These are phyloP conservation scores for Pseudocercospora ulei DNA, from an alignment of 2,329 filamentous ascomycete species.

Conservation along the genomic window DNA sequence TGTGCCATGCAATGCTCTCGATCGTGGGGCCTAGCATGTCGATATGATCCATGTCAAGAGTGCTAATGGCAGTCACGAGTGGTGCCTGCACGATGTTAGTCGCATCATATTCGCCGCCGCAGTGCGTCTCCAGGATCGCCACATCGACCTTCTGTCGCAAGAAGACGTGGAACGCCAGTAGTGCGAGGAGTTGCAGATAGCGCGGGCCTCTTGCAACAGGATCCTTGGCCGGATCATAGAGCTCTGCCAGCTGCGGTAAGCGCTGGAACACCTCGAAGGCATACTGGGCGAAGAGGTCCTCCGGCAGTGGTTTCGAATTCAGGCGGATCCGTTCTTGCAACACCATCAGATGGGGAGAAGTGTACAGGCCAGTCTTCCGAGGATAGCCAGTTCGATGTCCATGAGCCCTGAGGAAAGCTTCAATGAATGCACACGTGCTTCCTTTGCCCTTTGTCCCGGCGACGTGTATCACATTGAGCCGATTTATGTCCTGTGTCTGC, in stretches of 20 bases:
- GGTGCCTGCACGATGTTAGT: constrained; percentile 72
- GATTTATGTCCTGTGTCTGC: constrained; percentile 21
- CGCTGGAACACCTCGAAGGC: constrained; percentile 54
- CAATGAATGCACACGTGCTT: constrained; percentile 71
- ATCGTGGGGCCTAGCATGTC: constrained; percentile 66
- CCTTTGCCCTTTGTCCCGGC: constrained; percentile 93
- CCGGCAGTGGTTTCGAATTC: constrained; percentile 57
- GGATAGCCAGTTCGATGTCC: constrained; percentile 41
- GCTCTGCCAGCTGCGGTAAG: background rate
- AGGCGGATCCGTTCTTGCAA: constrained; percentile 76
- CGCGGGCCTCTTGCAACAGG: constrained; percentile 38
- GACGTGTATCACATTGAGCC: constrained; percentile 56
- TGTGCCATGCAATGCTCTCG: constrained; percentile 81
- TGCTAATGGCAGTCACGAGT: constrained; percentile 63
- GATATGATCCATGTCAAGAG: constrained; percentile 73
- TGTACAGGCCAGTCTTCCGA: constrained; percentile 59
- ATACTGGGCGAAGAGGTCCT: constrained; percentile 59
- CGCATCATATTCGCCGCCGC: constrained; percentile 82
- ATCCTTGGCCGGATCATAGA: constrained; percentile 52
- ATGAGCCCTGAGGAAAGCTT: constrained; percentile 53
- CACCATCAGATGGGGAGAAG: constrained; percentile 71
- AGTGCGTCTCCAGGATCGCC: constrained; percentile 80
- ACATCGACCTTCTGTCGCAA: constrained; percentile 62
- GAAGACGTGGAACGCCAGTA: constrained; percentile 78
- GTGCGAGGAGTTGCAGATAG: constrained; percentile 80